phyloP scores from a whole-genome alignment of 139 green algal genomes.

The Choricystis sp. region DNA sequence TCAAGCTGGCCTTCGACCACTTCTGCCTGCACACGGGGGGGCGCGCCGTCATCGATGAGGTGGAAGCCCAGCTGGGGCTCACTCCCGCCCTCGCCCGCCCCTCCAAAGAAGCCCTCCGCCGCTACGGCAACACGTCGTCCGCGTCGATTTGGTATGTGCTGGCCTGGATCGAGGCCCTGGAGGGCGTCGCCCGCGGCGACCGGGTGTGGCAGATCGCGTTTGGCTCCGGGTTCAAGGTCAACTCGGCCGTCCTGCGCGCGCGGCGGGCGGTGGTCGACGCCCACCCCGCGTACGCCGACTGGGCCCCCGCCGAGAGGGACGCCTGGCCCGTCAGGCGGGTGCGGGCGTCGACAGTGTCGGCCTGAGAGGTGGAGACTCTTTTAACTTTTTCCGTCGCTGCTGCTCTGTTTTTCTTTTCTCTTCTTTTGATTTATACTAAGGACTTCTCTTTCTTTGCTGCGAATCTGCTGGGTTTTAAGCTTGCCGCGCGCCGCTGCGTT shows the following conservation, averaged over 20 bases:
- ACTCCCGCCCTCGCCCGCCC: constrained; percentile 41
- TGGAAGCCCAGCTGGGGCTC: constrained; percentile 86
- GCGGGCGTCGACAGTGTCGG: no score
- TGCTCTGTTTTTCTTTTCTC: background rate
- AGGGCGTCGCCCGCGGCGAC: constrained; percentile 21
- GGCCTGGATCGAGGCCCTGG: constrained; percentile 37
- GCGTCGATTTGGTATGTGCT: constrained; percentile 46
- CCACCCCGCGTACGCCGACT: constrained; percentile 19
- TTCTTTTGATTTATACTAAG: background rate
- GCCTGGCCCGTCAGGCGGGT: no score
- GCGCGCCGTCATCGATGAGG: constrained; percentile 82
- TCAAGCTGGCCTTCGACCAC: constrained; percentile 94
- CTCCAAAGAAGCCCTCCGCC: constrained; percentile 55
- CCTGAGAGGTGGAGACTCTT: no score
- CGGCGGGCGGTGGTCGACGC: constrained; percentile 32
- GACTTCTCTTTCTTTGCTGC: no score
- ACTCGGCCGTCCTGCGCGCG: constrained; percentile 69
- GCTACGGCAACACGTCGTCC: constrained; percentile 45
- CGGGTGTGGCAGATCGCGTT: constrained; percentile 26
- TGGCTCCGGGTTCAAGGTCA: constrained; percentile 86
- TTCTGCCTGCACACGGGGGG: constrained; percentile 97
- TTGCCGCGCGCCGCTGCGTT: no score
- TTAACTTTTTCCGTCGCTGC: no score
- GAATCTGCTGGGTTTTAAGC: no score
- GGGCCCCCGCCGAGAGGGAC: background rate